A percentile compares a stretch with the other conserved stretches of the same genome.
phyloP scores from a whole-genome alignment of 257 asterid genomes.

The Capsicum baccatum region DNA sequence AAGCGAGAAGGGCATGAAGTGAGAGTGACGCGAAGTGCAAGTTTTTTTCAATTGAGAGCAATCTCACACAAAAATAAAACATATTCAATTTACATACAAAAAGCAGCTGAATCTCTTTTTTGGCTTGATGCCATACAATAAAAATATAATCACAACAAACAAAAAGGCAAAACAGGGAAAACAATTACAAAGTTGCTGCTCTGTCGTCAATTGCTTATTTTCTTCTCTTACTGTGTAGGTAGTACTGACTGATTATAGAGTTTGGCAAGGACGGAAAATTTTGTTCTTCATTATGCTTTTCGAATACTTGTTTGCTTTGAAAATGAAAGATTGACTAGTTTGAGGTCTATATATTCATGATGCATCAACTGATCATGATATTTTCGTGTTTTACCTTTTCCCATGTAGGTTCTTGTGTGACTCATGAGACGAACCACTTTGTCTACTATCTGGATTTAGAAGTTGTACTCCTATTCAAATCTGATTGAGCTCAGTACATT shows the following conservation, averaged over 20 bases:
- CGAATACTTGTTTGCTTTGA: not conserved
- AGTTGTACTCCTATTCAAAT: conserved; percentile 88
- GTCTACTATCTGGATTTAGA: conserved; percentile 91
- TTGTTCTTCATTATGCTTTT: not conserved
- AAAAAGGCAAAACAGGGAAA: no score
- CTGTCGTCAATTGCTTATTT: not conserved
- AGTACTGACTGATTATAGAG: not conserved
- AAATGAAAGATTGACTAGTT: not conserved
- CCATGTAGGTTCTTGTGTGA: conserved; percentile 39
- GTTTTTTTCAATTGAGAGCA: no score
- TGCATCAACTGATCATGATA: not conserved
- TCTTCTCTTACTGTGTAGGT: not conserved
- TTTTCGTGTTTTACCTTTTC: not conserved
- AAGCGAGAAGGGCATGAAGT: not conserved
- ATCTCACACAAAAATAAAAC: no score
- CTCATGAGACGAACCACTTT: conserved; percentile 39
- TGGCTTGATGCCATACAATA: no score
- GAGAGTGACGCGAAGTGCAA: not conserved
- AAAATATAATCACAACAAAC: no score
- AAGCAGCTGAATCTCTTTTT: no score
- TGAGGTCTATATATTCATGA: not conserved
- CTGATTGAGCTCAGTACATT: conserved; percentile 58
- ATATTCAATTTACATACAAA: no score
- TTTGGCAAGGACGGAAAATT: not conserved
- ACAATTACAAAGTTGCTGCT: not conserved